phyloP scores from a whole-genome alignment of 768 basidiomycete species.

The Calocybe cyanea region DNA sequence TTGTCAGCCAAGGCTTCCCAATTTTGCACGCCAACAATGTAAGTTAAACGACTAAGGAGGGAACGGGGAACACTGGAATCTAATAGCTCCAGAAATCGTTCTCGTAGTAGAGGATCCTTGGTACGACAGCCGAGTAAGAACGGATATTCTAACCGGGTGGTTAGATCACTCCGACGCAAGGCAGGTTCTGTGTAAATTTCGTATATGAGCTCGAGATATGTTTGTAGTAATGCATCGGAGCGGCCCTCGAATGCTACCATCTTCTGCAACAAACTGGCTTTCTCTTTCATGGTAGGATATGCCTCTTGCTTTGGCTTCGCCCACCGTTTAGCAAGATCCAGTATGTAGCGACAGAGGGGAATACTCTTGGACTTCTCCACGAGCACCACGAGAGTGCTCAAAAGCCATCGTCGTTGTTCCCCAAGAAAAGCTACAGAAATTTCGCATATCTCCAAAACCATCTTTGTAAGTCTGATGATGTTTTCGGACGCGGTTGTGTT shows the following conservation, averaged over 20 bases:
- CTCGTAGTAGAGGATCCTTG: slow-evolving; percentile 72
- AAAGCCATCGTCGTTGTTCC: slow-evolving; percentile 80
- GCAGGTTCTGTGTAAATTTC: slow-evolving; percentile 90
- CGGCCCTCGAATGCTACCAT: slow-evolving; percentile 83
- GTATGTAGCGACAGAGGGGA: slow-evolving; percentile 75
- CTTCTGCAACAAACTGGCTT: slow-evolving; percentile 81
- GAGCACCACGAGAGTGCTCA: slow-evolving; percentile 73
- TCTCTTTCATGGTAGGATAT: slow-evolving; percentile 94
- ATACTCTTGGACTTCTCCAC: slow-evolving; percentile 87
- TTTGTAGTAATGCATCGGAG: slow-evolving; percentile 73
- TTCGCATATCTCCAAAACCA: slow-evolving; percentile 86
- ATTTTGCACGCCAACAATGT: slow-evolving; percentile 87
- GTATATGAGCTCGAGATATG: slow-evolving; percentile 85
- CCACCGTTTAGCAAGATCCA: slow-evolving; percentile 87
- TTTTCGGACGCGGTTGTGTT: slow-evolving; percentile 50
- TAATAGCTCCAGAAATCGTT: slow-evolving; percentile 84
- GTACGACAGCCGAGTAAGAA: slow-evolving; percentile 91
- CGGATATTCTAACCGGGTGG: slow-evolving; percentile 86
- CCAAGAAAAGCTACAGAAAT: slow-evolving; percentile 75
- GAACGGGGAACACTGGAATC: slow-evolving; percentile 86
- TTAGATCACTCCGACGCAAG: slow-evolving; percentile 88
- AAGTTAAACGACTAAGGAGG: slow-evolving; percentile 77
- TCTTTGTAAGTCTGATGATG: slow-evolving; percentile 61
- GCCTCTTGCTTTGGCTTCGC: slow-evolving; percentile 81
- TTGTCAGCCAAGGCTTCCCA: slow-evolving; percentile 93